Base-by-base conservation (phyloP, 768 basidiomycete species). In the Mycena galericulata region DNA sequence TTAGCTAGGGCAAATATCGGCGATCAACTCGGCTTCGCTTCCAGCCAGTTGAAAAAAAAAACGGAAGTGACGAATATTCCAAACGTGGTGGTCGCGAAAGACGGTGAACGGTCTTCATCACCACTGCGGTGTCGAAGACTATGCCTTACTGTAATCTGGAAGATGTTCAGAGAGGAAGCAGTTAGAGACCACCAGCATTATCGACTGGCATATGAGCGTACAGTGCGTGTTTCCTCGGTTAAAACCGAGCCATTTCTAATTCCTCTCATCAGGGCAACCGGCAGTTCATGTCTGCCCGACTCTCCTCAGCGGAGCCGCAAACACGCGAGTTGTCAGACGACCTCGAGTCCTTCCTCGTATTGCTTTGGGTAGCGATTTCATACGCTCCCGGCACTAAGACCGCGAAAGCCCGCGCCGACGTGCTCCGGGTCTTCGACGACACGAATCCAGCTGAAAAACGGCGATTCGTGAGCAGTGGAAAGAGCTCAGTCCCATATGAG, bases 281-380 rank as follows among this genome's bases (percentile, higher is more conserved):
- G 62, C 57, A 70, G 30, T 73, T 73, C 45, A 70, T 73, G 60
- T 60, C 72, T 11, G 69, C 62, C n/a, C 43, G 49, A 20, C 58
- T 73, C 17, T 56, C 46, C 36, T 38, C 29, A 30, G 17, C 30
- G 14, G 38, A 57, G 34, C 32, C 61, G 30, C 56, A 32, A 27
- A 17, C 62, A 32, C 72, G 70, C 57, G 50, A 62, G 17, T 40
- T 65, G 18, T 56, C 65, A 11, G 69, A 73, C 45, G 72, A 73
- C 62, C 46, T 63, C 7, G 72, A 73, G 41, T 32, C 34, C 27
- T 73, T 73, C 26, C 53, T 70, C 30, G 69, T 70, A 29, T 46
- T 70, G 64, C 60, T 43, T 46, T 70, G 69, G 69, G 62, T 71
- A 43, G 62, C 62, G 40, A 63, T 54, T 51, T 43, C 41, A 26